Conservation (phyloP, 208 protist genomes). For the Balamuthia mandrillaris region DNA sequence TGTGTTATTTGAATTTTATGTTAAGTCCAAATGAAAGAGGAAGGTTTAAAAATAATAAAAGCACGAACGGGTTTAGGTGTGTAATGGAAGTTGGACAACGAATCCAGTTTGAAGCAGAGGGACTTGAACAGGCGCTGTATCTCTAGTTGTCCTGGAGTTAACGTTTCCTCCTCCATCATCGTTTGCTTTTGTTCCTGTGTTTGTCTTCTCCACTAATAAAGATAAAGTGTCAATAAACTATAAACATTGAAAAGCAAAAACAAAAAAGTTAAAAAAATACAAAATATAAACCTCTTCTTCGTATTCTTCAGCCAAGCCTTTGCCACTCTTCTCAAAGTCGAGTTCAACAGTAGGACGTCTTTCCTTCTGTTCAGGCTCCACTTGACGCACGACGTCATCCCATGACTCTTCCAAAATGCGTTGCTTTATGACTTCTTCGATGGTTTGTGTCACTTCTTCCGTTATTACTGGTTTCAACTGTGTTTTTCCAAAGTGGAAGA, state of each 20-base stretch:
- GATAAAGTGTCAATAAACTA: no score
- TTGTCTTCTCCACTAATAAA: no score
- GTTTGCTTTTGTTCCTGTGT: not conserved
- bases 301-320: not conserved
- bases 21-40: not conserved
- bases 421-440: constrained; percentile 46
- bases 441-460: constrained; percentile 22
- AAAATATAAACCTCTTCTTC: constrained; percentile 8
- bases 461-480: constrained; percentile 14
- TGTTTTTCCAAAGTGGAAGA: no score
- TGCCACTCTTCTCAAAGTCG: constrained; percentile 22
- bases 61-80: constrained; percentile 43
- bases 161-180: not conserved
- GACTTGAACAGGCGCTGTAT: constrained; percentile 28
- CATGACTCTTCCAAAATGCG: constrained; percentile 17
- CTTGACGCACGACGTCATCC: constrained; percentile 42
- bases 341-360: not conserved
- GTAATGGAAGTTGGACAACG: constrained; percentile 65
- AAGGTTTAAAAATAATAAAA: not conserved
- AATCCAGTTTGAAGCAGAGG: constrained; percentile 56
- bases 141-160: not conserved
- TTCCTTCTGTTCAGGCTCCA: not conserved
- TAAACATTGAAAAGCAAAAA: no score
- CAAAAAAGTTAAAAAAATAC: no score
- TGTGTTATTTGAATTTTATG: not conserved